Percentiles rank a stretch among this genome's conserved stretches.
phyloP scores from a whole-genome alignment of 257 asterid species.

The Salvia miltiorrhiza region DNA sequence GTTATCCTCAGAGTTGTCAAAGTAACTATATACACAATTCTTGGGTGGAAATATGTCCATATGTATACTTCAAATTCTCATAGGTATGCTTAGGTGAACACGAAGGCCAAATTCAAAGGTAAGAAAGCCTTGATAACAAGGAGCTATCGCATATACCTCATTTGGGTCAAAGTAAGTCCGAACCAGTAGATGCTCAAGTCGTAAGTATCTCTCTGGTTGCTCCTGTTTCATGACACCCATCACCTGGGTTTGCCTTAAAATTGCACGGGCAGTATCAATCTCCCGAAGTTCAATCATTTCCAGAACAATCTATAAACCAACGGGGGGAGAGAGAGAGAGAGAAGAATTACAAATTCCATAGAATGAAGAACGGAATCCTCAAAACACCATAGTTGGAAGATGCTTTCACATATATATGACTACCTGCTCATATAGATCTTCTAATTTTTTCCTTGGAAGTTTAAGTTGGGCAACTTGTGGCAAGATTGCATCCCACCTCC shows the following conservation, averaged over 20 bases:
- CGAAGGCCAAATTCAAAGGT: not conserved
- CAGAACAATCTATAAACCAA: conserved; percentile 62
- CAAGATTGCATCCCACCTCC: conserved; percentile 98
- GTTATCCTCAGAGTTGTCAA: not conserved
- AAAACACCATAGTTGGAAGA: not conserved
- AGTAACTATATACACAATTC: not conserved
- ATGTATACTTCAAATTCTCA: not conserved
- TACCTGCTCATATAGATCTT: conserved; percentile 97
- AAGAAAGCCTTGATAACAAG: conserved; percentile 8
- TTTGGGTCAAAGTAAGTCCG: conserved; percentile 93
- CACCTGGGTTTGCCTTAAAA: conserved; percentile 92
- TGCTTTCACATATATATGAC: conserved; percentile 11
- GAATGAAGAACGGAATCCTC: not conserved
- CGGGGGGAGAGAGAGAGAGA: not conserved
- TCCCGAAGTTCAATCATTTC: conserved; percentile 99
- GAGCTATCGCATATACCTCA: conserved; percentile 53
- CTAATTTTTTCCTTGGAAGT: conserved; percentile 86
- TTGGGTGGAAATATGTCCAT: not conserved
- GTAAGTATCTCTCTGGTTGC: conserved; percentile 87
- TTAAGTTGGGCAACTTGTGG: conserved; percentile 95
- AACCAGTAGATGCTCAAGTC: conserved; percentile 92
- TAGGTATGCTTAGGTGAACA: conserved; percentile 7
- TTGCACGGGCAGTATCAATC: conserved; percentile 95
- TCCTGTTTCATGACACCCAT: conserved; percentile 99
- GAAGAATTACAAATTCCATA: conserved; percentile 12